phyloP scores from a whole-genome alignment of 805 yeast genomes.

The Yarrowia keelungensis region DNA sequence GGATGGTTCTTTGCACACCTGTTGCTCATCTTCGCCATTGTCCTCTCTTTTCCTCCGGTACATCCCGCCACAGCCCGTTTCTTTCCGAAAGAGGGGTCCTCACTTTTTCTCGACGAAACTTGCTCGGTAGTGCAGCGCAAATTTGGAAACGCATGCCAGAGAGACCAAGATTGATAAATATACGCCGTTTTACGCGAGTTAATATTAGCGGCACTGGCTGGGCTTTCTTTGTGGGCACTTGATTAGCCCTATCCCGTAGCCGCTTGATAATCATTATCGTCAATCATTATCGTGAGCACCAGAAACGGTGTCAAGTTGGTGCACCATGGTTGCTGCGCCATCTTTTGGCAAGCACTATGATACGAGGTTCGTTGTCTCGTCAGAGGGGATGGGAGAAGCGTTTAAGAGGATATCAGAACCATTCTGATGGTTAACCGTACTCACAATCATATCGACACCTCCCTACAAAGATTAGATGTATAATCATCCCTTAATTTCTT shows the following conservation, averaged over 20 bases:
- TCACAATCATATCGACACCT: no score
- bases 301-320: no score
- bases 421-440: no score
- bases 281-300: neutral
- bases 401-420: no score
- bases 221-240: neutral
- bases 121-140: slow-evolving; percentile 12
- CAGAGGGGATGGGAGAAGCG: no score
- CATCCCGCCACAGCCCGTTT: slow-evolving; percentile 1
- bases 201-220: neutral
- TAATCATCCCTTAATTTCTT: no score
- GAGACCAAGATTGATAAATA: slow-evolving; percentile 1
- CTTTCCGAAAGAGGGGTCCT: neutral
- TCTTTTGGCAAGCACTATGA: no score
- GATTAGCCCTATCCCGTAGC: neutral
- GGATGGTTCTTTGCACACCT: no score
- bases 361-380: no score
- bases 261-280: neutral
- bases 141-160: neutral
- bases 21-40: neutral
- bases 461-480: no score
- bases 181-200: slow-evolving; percentile 3
- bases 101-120: neutral
- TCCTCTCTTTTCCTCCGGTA: slow-evolving; percentile 1
- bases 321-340: no score